phyloP scores from a whole-genome alignment of 1,284 basidiomycete genomes.

The Sanghuangporus baumii region DNA sequence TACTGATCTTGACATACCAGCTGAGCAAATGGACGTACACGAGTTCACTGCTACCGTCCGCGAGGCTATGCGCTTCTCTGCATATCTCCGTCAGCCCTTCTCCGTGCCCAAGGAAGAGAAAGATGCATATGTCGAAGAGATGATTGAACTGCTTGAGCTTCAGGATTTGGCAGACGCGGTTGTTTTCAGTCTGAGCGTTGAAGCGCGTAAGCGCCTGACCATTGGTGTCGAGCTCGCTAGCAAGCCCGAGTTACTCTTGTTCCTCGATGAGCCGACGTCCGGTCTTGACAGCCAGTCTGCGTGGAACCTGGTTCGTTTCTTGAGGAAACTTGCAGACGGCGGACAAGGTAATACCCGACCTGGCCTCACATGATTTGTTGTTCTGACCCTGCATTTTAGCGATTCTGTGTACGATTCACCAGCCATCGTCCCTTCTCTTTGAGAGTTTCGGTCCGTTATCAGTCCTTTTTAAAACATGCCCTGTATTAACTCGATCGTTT shows the following conservation, averaged over 20 bases:
- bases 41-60: constrained; percentile 84
- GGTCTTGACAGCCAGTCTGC: constrained; percentile 82
- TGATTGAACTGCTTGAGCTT: constrained; percentile 66
- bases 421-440: constrained; percentile 60
- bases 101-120: constrained; percentile 73
- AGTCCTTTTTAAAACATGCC: neutral
- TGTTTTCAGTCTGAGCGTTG: constrained; percentile 60
- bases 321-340: constrained; percentile 78
- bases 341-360: constrained; percentile 65
- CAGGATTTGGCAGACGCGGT: constrained; percentile 61
- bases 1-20: constrained; percentile 36
- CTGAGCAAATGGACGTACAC: constrained; percentile 86
- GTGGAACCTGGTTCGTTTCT: constrained; percentile 79
- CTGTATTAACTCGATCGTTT: constrained; percentile 20
- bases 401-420: constrained; percentile 66
- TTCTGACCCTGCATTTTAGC: constrained; percentile 20
- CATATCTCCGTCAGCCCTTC: constrained; percentile 82
- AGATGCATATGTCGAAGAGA: constrained; percentile 74
- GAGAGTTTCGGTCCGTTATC: constrained; percentile 51
- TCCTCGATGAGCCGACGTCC: constrained; percentile 39
- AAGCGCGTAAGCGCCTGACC: constrained; percentile 81
- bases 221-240: constrained; percentile 87
- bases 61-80: constrained; percentile 87
- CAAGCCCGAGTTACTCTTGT: constrained; percentile 74
- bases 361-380: neutral